These are phyloP conservation scores for Pyrus betulifolia DNA, from an alignment of 306 rosid species.

Conservation along the genomic window DNA sequence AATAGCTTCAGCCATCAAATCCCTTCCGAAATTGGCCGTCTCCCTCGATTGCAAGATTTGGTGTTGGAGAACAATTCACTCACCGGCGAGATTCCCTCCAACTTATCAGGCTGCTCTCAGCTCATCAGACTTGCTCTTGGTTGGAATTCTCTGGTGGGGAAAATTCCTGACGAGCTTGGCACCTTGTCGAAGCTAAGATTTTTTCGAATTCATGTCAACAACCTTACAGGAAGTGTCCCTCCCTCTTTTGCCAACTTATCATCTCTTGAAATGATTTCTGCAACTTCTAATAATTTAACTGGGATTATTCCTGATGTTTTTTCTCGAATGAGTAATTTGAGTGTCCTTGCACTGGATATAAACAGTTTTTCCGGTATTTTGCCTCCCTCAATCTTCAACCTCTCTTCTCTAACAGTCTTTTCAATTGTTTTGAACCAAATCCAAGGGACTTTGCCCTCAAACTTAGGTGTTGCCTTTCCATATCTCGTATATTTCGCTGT, in stretches of 20 bases:
- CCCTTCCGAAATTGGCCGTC: background rate
- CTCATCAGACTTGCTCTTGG: background rate
- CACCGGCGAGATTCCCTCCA: background rate
- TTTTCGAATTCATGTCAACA: background rate
- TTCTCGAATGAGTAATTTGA: background rate
- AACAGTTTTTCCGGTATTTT: background rate
- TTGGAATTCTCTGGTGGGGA: background rate
- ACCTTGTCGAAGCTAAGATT: background rate
- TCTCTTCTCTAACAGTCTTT: background rate
- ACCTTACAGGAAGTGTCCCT: background rate
- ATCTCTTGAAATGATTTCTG: background rate
- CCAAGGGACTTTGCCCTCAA: conserved; percentile 1
- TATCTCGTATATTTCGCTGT: background rate
- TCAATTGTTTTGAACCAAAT: background rate
- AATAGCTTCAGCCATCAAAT: background rate
- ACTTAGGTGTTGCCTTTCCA: background rate
- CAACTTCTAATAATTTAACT: background rate
- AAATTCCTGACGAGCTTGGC: background rate
- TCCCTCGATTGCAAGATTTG: background rate
- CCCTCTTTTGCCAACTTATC: background rate
- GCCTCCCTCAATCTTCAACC: background rate
- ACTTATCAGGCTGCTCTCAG: background rate
- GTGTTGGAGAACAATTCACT: background rate
- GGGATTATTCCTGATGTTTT: background rate
- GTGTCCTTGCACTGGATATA: background rate